Conservation (phyloP, 495 filamentous ascomycete genomes). For the Paragyromitra xinjiangensis region DNA sequence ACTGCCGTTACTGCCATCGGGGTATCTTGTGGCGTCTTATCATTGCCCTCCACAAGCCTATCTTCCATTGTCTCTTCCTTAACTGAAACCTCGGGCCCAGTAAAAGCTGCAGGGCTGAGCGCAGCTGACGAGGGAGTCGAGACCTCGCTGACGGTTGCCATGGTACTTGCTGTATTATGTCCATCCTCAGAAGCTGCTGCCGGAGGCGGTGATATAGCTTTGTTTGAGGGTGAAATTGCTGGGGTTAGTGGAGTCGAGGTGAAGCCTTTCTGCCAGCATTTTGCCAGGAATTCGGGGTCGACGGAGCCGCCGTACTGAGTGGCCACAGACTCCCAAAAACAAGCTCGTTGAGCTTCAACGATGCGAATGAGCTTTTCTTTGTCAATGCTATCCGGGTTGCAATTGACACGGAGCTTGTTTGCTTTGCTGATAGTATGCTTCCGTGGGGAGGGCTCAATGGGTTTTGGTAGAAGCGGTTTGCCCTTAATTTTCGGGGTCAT, state of each 20-base stretch:
- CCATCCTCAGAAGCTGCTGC: constrained; percentile 46
- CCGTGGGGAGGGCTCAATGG: constrained; percentile 47
- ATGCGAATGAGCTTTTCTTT: constrained; percentile 72
- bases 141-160: constrained; percentile 49
- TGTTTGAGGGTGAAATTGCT: constrained; percentile 53
- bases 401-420: constrained; percentile 57
- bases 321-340: constrained; percentile 78
- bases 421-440: constrained; percentile 45
- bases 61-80: constrained; percentile 55
- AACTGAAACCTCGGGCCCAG: constrained; percentile 52
- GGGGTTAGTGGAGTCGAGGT: constrained; percentile 56
- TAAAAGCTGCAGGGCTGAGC: constrained; percentile 51
- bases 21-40: constrained; percentile 43
- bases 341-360: constrained; percentile 72
- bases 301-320: constrained; percentile 72
- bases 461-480: constrained; percentile 58
- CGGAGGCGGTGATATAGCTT: constrained; percentile 47
- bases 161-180: constrained; percentile 40
- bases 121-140: constrained; percentile 51
- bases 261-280: constrained; percentile 70
- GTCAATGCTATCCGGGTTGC: constrained; percentile 65
- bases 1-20: constrained; percentile 32
- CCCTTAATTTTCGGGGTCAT: constrained; percentile 55
- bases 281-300: constrained; percentile 71
- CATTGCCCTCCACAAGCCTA: constrained; percentile 48